Conservation (phyloP, 2,329 filamentous ascomycete species). For the Diaporthe vexans region DNA sequence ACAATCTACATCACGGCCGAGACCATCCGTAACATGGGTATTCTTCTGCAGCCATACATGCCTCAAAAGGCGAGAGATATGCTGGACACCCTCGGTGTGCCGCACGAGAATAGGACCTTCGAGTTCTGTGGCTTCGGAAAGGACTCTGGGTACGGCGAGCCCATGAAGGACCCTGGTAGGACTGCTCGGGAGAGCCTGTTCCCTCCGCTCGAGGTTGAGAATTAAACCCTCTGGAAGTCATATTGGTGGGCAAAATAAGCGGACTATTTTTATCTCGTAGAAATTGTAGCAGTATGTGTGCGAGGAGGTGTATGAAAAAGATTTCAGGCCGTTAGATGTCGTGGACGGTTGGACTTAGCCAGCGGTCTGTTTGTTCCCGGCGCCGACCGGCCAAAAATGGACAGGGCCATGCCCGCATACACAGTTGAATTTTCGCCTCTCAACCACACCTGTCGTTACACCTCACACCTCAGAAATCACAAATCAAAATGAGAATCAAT, state of each 20-base stretch:
- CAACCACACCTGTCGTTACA: background rate
- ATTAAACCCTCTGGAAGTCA: slow-evolving; percentile 45
- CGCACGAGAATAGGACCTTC: slow-evolving; percentile 71
- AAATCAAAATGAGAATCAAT: slow-evolving; percentile 59
- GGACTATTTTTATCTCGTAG: background rate
- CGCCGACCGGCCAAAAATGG: slow-evolving; percentile 15
- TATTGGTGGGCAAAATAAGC: background rate
- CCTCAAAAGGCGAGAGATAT: slow-evolving; percentile 80
- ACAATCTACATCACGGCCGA: slow-evolving; percentile 81
- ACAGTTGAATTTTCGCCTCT: slow-evolving; percentile 18
- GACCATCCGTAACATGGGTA: slow-evolving; percentile 82
- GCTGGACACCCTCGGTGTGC: slow-evolving; percentile 84
- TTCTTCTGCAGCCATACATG: slow-evolving; percentile 93
- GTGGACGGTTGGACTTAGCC: background rate
- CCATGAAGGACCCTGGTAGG: slow-evolving; percentile 51
- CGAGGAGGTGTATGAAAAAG: background rate
- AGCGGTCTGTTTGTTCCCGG: background rate
- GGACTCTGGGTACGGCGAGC: slow-evolving; percentile 78
- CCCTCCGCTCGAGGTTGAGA: slow-evolving; percentile 62
- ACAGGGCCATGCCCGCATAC: background rate
- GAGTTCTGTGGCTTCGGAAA: slow-evolving; percentile 71
- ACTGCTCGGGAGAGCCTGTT: slow-evolving; percentile 63
- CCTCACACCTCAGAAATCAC: background rate
- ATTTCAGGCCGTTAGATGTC: background rate
- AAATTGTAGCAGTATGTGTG: background rate